Evolutionary conservation across 2,329 filamentous ascomycete genomes (phyloP), one percentile per base, ranked within the genome.

Genomic region (Arthrobotrys conoides): DNA sequence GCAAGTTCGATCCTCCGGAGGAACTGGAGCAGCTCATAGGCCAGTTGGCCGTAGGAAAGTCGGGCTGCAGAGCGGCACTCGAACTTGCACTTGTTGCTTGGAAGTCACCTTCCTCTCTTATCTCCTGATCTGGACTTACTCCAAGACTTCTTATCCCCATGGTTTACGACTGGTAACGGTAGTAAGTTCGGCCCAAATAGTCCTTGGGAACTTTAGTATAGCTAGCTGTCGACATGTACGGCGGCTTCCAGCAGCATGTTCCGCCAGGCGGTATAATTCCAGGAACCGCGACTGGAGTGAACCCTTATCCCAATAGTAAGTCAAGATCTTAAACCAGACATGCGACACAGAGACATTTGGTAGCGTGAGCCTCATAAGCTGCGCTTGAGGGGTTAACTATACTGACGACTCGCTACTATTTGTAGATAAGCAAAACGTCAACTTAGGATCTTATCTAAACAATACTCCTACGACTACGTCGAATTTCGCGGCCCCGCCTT

Each of bases 291-390:
- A 78, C 75, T 72, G 75, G 75, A 44, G 75, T 78, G 64, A 78
- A 78, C 36, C 68, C 75, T 8, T 78, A 72, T 78, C 68, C 75
- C 14, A 78, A 78, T 48, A 78, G 75, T 78, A 72, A 78, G 75
- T 73, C 27, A 30, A 51, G 27, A 38, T 64, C 55, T 22, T 53
- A 53, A 24, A 64, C 67, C 18, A 18, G 66, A 20, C 33, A 46
- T 36, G 41, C 53, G 51, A 61, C 24, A 57, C 36, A 30, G 38
- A 30, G 38, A 33, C 24, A 48, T 41, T 51, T 0, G 24, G 20
- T 51, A 53, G 27, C 36, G 12, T 67, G 51, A 27, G 38, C 38
- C 38, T 4, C 38, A 41, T 41, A 8, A 30, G 27, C 27, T 30
- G 27, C 49, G 33, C 63, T 38, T 66, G 63, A 66, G 63, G 63